Evolutionary conservation across 768 basidiomycete species (phyloP), one percentile per base, ranked within the genome.

Genomic region (Tephrocybe sp.): DNA sequence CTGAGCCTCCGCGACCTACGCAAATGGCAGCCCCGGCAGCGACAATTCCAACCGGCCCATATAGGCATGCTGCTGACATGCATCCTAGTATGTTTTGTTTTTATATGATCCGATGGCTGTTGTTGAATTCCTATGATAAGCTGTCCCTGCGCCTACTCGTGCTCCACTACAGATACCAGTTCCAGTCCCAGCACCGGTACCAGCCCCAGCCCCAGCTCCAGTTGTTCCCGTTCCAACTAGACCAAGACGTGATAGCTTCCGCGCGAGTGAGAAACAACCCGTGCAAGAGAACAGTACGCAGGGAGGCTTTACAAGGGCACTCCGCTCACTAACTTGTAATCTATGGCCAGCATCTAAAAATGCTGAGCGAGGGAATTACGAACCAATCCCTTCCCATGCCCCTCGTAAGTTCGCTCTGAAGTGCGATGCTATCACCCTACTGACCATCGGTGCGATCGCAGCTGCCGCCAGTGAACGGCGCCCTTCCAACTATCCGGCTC

Each of bases 241-340:
- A 33, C 17, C 51, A 57, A 39, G 22, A 36, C 51, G 48, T 52
- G 58, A 54, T 55, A 46, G 57, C 50, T 44, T 49, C 49, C 55
- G 51, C 49, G n/a, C 48, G 43, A 44, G 23, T 41, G 56, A 55
- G 45, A 54, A 55, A 33, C 40, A 49, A 32, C 34, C 54, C 26
- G 26, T 26, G 26, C 26, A 26, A 39, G 56, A 63, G 48, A 58
- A 59, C 38, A 52, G 62, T 63, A 57, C 45, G 60, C 56, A 39
- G 40, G 44, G 49, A n/a, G 58, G 58, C 48, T 54, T 54, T 51
- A 49, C 44, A 20, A 44, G 33, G 40, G 44, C 57, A 30, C 53
- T 60, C 41, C 55, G 58, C 26, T 49, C 51, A 49, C 58, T 60
- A 35, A 60, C 52, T 35, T 60, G 58, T 53, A 47, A 57, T 48